Evolutionary conservation across 352 stramenopile species (phyloP), one percentile per base, ranked within the genome.

Genomic region (Globisporangium megalacanthum): DNA sequence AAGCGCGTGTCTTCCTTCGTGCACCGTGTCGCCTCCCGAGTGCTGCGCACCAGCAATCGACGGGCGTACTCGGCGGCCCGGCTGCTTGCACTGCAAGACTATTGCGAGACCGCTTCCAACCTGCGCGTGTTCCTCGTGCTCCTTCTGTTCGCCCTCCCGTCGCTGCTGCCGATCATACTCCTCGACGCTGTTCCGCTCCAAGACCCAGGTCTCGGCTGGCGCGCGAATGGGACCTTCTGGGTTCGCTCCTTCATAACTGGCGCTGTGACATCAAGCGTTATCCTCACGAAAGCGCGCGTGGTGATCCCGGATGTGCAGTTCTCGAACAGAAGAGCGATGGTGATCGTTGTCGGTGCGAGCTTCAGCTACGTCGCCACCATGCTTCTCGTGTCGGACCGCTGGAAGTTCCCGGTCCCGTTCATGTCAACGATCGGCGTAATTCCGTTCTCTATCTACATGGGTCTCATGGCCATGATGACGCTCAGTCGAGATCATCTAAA

Each of bases 341-440:
- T 13, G 1, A 39, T 49, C 20, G 45, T 20, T 10, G 20, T 20
- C 3, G 17, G 19, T 15, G 14, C 42, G 11, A n/a, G 9, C 10
- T 25, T 0, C 42, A 13, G 35, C 6, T 33, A 19, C 25, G 47
- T 31, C 1, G 54, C 5, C 33, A 2, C 19, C n/a, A 3, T 60
- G 17, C 6, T 60, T 1, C 17, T 48, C 14, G 33, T 62, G 13
- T 29, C n/a, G 0, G 4, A n/a, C 15, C 15, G 33, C 14, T 57
- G 57, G 57, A 44, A 7, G 25, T 57, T 57, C 39, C 39, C 56
- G 10, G 15, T 62, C 10, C 56, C 56, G 6, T 62, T 57, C 50
- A 41, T n/a, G 39, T 35, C 20, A 15, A 57, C 33, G 2, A 15
- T 62, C 6, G 33, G 25, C 31, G 14, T 20, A 4, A 3, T 41